A percentile compares a stretch with the other conserved stretches of the same genome.
phyloP scores from a whole-genome alignment of 1,139 yeast genomes.

The Saccharomyces hybrid region DNA sequence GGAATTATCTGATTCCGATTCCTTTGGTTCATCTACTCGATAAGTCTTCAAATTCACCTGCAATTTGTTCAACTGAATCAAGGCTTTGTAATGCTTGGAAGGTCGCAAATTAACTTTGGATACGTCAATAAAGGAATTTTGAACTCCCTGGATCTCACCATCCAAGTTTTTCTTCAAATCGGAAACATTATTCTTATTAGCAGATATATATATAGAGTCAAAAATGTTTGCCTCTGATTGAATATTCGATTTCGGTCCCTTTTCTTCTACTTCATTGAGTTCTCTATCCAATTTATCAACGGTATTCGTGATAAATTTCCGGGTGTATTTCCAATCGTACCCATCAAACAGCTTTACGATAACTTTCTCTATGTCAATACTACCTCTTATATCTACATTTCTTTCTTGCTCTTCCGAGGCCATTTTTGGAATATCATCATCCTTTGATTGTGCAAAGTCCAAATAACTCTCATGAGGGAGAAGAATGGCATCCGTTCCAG shows the following conservation, averaged over 20 bases:
- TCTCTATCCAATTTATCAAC: conserved; percentile 34
- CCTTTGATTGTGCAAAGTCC: neutral
- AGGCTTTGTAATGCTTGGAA: conserved; percentile 55
- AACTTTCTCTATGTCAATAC: conserved; percentile 32
- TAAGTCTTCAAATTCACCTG: conserved; percentile 42
- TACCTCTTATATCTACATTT: conserved; percentile 7
- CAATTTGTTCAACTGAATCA: conserved; percentile 49
- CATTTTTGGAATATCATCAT: neutral
- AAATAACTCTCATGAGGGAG: neutral
- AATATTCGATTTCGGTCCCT: conserved; percentile 11
- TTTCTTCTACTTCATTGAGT: conserved; percentile 19
- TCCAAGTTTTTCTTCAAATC: conserved; percentile 17
- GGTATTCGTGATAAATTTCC: conserved; percentile 56
- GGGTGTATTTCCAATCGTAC: conserved; percentile 81
- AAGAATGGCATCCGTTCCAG: neutral
- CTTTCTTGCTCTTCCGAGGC: neutral
- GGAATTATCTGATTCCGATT: conserved; percentile 26
- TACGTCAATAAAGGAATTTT: conserved; percentile 15
- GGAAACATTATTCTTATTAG: conserved; percentile 14
- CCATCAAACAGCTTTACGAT: conserved; percentile 73
- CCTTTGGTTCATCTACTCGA: conserved; percentile 42
- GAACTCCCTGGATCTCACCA: conserved; percentile 22
- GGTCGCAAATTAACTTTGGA: conserved; percentile 54
- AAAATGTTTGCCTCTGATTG: conserved; percentile 19
- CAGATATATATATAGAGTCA: conserved; percentile 27